Evolutionary conservation across 768 basidiomycete genomes (phyloP).

Genomic region (Podaxis pistillaris): DNA sequence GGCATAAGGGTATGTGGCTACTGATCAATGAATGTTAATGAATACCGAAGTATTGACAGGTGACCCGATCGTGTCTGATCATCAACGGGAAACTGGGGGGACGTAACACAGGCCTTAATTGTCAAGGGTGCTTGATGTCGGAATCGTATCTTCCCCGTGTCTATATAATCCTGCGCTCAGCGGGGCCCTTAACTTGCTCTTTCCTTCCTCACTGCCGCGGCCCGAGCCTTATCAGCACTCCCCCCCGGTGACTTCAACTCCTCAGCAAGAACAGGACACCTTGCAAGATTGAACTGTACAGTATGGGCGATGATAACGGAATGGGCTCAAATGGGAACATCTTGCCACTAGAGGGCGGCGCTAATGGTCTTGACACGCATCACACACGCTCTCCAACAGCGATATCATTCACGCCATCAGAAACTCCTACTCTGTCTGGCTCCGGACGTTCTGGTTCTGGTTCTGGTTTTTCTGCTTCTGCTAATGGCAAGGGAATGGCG

Average conservation of each 20-base stretch:
- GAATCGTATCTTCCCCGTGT: neutral
- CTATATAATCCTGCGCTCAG: neutral
- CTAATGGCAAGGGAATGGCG: neutral
- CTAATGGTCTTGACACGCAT: neutral
- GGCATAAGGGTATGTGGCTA: neutral
- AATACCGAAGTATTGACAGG: neutral
- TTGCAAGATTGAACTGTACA: neutral
- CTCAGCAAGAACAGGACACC: neutral
- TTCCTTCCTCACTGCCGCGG: neutral
- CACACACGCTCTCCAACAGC: neutral
- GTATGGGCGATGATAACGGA: neutral
- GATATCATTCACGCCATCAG: conserved; percentile 2
- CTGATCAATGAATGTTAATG: too few relatives aligned
- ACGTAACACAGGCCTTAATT: neutral
- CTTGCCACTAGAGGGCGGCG: neutral
- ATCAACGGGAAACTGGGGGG: neutral
- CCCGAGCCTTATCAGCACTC: neutral
- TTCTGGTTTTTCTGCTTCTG: neutral
- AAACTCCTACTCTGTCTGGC: neutral
- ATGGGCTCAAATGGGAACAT: neutral
- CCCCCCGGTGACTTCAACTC: too few relatives aligned
- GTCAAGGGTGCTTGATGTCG: neutral
- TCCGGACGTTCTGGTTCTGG: neutral
- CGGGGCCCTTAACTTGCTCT: neutral
- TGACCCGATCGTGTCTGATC: neutral